Evolutionary conservation across 192 early-diverging fungal species (phyloP).

Genomic region (Linnemannia schmuckeri): DNA sequence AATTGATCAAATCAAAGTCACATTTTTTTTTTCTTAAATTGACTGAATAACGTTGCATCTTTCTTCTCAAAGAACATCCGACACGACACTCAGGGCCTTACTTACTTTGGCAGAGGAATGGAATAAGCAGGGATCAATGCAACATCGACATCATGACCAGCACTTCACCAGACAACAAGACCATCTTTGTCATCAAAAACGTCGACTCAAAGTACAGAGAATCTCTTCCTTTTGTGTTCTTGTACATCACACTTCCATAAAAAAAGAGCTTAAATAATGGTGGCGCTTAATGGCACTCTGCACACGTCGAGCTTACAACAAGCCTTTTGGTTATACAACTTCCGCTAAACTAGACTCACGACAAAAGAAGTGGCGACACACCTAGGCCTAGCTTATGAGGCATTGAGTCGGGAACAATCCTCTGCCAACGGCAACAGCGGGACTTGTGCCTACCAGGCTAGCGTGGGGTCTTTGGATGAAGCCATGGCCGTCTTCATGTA

Average conservation of each 20-base stretch:
- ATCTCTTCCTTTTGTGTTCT: not conserved
- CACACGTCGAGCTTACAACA: not conserved
- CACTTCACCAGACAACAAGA: constrained; percentile 5
- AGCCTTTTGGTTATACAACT: not conserved
- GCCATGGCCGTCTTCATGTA: constrained; percentile 31
- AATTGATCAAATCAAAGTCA: not conserved
- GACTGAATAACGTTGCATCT: not conserved
- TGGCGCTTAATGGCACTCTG: too few relatives aligned
- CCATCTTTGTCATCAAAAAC: constrained; percentile 7
- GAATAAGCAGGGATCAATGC: not conserved
- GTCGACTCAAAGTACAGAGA: constrained; percentile 1
- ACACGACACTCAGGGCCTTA: too few relatives aligned
- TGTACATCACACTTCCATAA: not conserved
- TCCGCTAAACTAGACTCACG: not conserved
- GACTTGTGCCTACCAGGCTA: not conserved
- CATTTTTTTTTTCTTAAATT: not conserved
- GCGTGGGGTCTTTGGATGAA: constrained; percentile 7
- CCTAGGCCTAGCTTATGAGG: constrained; percentile 8
- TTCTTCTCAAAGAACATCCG: not conserved
- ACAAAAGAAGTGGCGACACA: constrained; percentile 13
- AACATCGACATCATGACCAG: not conserved
- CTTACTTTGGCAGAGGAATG: not conserved
- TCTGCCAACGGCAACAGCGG: not conserved
- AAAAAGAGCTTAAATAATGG: not conserved
- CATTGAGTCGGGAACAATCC: not conserved